Conservation (phyloP, 257 asterid genomes). For the Leptodermis oblonga region DNA sequence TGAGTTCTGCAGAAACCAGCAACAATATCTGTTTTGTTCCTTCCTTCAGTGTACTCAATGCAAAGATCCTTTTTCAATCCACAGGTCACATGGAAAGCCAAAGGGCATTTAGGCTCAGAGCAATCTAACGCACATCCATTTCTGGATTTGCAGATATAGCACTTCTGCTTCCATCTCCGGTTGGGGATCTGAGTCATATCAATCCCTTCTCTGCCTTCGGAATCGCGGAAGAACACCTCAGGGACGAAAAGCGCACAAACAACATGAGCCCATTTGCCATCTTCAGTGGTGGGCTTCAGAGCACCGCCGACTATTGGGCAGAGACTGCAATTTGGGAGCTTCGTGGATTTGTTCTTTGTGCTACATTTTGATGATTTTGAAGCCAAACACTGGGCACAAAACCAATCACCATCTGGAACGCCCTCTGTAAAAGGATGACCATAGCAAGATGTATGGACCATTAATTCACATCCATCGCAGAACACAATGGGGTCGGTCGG, state of each 20-base stretch:
- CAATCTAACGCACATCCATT: constrained; percentile 77
- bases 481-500: constrained; percentile 80
- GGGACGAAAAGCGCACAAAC: constrained; percentile 74
- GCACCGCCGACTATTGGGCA: constrained; percentile 71
- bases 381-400: constrained; percentile 54
- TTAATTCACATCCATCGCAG: constrained; percentile 86
- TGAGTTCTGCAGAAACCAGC: constrained; percentile 73
- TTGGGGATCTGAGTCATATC: constrained; percentile 46
- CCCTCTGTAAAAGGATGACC: constrained; percentile 63
- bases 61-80: constrained; percentile 62
- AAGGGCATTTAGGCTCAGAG: constrained; percentile 63
- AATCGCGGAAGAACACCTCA: constrained; percentile 68
- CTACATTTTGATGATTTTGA: constrained; percentile 8
- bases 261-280: constrained; percentile 78
- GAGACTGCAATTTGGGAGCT: constrained; percentile 48
- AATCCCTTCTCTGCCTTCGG: constrained; percentile 62
- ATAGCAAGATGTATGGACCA: constrained; percentile 81
- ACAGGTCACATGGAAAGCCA: constrained; percentile 73
- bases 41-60: constrained; percentile 61
- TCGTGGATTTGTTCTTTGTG: not conserved
- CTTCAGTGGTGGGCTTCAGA: constrained; percentile 62
- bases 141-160: constrained; percentile 48
- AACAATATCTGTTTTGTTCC: constrained; percentile 54
- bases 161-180: constrained; percentile 57
- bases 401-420: constrained; percentile 89